These are phyloP conservation scores for Lasiodiplodia citricola DNA, from an alignment of 2,329 filamentous ascomycete genomes.

Conservation along the genomic window DNA sequence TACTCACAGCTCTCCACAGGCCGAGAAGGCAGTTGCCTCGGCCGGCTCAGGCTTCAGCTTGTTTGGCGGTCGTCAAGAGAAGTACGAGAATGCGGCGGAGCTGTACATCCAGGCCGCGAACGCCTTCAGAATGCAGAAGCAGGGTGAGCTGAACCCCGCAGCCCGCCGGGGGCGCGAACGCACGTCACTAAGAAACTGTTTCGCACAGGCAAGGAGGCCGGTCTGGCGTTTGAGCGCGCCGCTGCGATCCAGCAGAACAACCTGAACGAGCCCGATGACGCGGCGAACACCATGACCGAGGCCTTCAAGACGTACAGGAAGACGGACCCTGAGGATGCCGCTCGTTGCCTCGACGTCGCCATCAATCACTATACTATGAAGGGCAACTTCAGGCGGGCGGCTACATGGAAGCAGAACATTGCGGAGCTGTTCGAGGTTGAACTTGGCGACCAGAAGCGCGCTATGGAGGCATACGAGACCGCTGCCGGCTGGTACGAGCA, in stretches of 20 bases:
- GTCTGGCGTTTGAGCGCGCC: constrained; percentile 81
- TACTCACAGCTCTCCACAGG: constrained; percentile 59
- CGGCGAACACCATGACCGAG: constrained; percentile 84
- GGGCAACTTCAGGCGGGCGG: constrained; percentile 89
- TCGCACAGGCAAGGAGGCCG: constrained; percentile 76
- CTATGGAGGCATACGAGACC: constrained; percentile 78
- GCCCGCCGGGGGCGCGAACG: not conserved
- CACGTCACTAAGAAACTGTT: constrained; percentile 3
- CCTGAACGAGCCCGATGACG: constrained; percentile 90
- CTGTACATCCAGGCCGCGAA: constrained; percentile 88
- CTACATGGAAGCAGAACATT: constrained; percentile 82
- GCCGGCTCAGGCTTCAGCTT: constrained; percentile 84
- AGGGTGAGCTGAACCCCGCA: constrained; percentile 61
- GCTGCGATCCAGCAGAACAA: constrained; percentile 80
- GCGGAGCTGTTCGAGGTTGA: constrained; percentile 87
- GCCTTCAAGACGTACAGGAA: constrained; percentile 91
- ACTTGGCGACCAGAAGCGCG: constrained; percentile 73
- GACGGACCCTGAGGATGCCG: constrained; percentile 81
- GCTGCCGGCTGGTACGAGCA: constrained; percentile 85
- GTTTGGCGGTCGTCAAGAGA: constrained; percentile 85
- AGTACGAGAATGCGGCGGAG: constrained; percentile 87
- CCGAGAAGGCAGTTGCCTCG: constrained; percentile 79
- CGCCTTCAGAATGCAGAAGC: constrained; percentile 85
- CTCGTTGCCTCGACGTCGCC: constrained; percentile 54
- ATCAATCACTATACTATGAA: constrained; percentile 86